Evolutionary conservation across 306 rosid genomes (phyloP).

Genomic region (Corylus americana): DNA sequence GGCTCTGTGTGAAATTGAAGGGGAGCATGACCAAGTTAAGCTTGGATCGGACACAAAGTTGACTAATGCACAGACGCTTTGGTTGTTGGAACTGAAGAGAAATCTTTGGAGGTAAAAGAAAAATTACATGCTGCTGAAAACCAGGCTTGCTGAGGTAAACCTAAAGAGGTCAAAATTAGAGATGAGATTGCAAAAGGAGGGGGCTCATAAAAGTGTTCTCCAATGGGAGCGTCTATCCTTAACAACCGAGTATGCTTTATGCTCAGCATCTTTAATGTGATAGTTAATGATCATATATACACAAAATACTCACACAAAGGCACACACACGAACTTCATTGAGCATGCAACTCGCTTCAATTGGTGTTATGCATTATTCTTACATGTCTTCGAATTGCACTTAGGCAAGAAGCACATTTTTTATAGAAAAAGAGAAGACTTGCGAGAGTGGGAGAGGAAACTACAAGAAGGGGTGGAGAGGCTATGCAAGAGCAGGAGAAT

Average conservation of each 20-base stretch:
- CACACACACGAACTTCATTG: background rate
- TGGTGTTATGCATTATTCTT: background rate
- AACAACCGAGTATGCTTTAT: slow-evolving; percentile 59
- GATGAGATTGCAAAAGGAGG: slow-evolving; percentile 71
- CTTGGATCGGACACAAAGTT: slow-evolving; percentile 60
- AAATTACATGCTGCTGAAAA: slow-evolving; percentile 73
- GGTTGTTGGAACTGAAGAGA: slow-evolving; percentile 73
- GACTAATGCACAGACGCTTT: slow-evolving; percentile 57
- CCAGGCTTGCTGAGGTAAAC: slow-evolving; percentile 71
- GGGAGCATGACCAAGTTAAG: slow-evolving; percentile 55
- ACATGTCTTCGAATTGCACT: slow-evolving; percentile 18
- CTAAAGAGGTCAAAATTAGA: slow-evolving; percentile 69
- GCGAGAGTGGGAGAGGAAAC: slow-evolving; percentile 71
- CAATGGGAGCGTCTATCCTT: slow-evolving; percentile 66
- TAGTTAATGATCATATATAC: background rate
- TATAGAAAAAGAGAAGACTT: slow-evolving; percentile 71
- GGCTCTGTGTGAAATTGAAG: slow-evolving; percentile 55
- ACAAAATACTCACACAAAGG: background rate
- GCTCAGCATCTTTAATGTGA: slow-evolving; percentile 6
- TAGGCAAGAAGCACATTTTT: slow-evolving; percentile 78
- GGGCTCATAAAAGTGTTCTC: slow-evolving; percentile 66
- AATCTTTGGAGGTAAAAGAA: slow-evolving; percentile 57
- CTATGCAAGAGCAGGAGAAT: slow-evolving; percentile 46
- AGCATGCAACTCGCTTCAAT: slow-evolving; percentile 4
- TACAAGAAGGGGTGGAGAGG: slow-evolving; percentile 68